Base-by-base conservation (phyloP, 805 yeast genomes). In the Saccharomycopsis guyanensis region DNA sequence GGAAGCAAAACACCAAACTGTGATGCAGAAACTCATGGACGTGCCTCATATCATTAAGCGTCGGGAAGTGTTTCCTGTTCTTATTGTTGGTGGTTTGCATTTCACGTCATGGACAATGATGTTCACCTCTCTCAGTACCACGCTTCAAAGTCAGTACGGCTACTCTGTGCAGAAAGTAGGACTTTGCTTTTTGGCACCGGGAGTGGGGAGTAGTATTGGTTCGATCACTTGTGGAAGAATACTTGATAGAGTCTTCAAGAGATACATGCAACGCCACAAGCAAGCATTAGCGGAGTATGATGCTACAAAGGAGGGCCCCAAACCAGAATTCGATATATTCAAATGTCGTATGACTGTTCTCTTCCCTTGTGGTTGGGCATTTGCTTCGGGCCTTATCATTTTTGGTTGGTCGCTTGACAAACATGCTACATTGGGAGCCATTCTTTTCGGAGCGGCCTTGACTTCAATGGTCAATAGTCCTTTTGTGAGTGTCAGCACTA, bases 371-470 rank as follows among this genome's bases (percentile, higher is more conserved):
- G 16, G 40, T 2, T 4, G 27, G 22, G 18, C 37, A 7, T 45
- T 42, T 23, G 39, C 37, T 73, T 3, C 53, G 61, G 23, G 68
- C 68, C 0, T 69, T 72, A 49, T 80, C 1, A 62, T 78, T 23
- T 83, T 73, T 60, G 95, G 94, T 1, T 86, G 95, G 95, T 75
- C 86, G 50, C 56, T 86, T 12, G 66, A 74, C 31, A 42, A 18
- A 7, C 15, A 42, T 19, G 36, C 20, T 12, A 45, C 50, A 2
- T 31, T 49, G 4, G 61, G 63, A 23, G 60, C 66, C 24, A 69
- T 71, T 3, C 66, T 69, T 36, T 61, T 80, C 27, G 70, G 80
- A 0, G 75, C 77, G 0, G 76, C 84, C 4, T 63, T 86, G 13
- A 70, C 85, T 1, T 65, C 75, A 49, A 68, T 50, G 71, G 80